A percentile compares a stretch with the other conserved stretches of the same genome.
Conservation (phyloP, 768 basidiomycete genomes). For the Boletus edulis region DNA sequence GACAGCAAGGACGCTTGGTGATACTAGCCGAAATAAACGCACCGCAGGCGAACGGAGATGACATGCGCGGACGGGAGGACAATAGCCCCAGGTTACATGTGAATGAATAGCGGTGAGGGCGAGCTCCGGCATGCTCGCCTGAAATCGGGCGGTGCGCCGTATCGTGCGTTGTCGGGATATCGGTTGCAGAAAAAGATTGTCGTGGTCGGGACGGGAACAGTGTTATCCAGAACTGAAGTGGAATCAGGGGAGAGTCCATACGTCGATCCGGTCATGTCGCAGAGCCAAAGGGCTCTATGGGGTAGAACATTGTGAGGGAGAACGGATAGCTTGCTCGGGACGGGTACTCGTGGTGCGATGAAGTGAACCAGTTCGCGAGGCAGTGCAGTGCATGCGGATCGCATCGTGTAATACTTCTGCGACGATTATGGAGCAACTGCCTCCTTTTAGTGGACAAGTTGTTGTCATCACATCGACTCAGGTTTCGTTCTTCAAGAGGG, state of each 20-base stretch:
- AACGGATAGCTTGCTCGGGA: background rate
- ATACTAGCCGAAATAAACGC: constrained; percentile 8
- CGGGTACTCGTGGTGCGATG: background rate
- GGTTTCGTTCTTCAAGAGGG: background rate
- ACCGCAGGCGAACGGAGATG: constrained; percentile 16
- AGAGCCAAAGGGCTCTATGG: background rate
- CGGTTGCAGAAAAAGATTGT: background rate
- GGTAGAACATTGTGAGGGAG: background rate
- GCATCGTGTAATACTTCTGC: background rate
- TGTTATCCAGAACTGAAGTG: background rate
- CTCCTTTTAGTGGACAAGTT: constrained; percentile 5
- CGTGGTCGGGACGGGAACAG: background rate
- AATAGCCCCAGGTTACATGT: background rate
- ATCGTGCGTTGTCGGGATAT: constrained; percentile 1
- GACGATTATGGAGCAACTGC: constrained; percentile 10
- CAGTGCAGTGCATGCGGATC: constrained; percentile 18
- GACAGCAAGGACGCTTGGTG: background rate
- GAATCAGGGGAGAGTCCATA: background rate
- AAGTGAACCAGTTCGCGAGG: constrained; percentile 21
- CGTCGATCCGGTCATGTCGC: constrained; percentile 28
- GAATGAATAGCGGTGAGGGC: constrained; percentile 2
- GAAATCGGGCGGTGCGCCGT: background rate
- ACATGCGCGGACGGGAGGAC: constrained; percentile 1
- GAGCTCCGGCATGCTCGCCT: constrained; percentile 3
- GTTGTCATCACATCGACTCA: constrained; percentile 12